Evolutionary conservation across 140 eudicot genomes (phyloP).

Genomic region (Stevia rebaudiana): DNA sequence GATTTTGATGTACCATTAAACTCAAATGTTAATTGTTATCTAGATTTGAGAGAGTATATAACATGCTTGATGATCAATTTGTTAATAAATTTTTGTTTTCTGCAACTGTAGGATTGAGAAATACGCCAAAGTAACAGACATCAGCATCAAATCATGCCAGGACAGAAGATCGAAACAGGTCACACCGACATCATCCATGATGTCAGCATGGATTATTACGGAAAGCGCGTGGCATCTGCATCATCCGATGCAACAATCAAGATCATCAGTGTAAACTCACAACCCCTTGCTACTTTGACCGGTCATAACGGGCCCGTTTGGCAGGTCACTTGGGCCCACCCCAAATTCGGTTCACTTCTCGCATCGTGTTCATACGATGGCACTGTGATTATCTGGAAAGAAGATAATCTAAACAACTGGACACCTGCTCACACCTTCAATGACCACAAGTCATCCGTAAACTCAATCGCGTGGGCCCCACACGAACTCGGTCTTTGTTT

Average conservation of each 20-base stretch:
- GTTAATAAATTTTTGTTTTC: not conserved
- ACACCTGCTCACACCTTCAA: conserved; percentile 20
- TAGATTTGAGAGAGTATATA: not conserved
- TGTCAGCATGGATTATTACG: conserved; percentile 62
- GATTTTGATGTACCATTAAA: not conserved
- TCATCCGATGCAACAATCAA: conserved; percentile 25
- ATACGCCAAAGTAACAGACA: not conserved
- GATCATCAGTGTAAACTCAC: conserved; percentile 19
- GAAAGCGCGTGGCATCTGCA: conserved; percentile 29
- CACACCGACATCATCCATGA: conserved; percentile 73
- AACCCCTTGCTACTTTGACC: conserved; percentile 24
- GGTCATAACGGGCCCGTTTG: conserved; percentile 29
- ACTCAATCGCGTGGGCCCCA: conserved; percentile 29
- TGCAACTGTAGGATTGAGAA: conserved; percentile 7
- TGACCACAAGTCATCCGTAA: conserved; percentile 28
- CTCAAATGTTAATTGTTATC: not conserved
- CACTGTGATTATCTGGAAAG: conserved; percentile 26
- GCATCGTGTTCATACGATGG: conserved; percentile 29
- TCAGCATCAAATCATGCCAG: conserved; percentile 44
- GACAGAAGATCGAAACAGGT: conserved; percentile 86
- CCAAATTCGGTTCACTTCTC: conserved; percentile 27
- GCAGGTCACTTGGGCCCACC: conserved; percentile 29
- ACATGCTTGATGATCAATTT: not conserved
- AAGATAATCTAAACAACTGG: conserved; percentile 20
- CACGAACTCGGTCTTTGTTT: conserved; percentile 29